Percentiles rank a stretch among this genome's conserved stretches.
Conservation (phyloP, 305 asterid genomes). For the Fraxinus sp. region DNA sequence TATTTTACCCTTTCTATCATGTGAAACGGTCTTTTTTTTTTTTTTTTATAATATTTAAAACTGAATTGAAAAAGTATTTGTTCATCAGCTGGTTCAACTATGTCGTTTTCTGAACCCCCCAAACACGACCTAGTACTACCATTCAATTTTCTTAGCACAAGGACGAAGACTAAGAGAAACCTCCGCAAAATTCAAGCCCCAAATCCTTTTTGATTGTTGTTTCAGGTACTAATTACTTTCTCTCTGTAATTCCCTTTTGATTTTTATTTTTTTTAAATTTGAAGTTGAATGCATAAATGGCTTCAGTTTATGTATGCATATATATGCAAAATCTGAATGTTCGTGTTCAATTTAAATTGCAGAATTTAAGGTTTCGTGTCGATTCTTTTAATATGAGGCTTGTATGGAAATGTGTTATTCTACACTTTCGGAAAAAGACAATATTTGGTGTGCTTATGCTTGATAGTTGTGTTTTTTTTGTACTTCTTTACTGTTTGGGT, state of each 20-base stretch:
- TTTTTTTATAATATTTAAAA: not conserved
- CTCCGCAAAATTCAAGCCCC: not conserved
- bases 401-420: not conserved
- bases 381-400: not conserved
- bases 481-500: not conserved
- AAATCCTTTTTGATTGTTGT: not conserved
- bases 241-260: not conserved
- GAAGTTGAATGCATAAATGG: not conserved
- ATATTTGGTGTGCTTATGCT: not conserved
- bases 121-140: not conserved
- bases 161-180: not conserved
- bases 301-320: not conserved
- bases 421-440: not conserved
- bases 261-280: not conserved
- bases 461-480: not conserved
- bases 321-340: not conserved
- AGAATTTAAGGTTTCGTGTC: not conserved
- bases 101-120: not conserved
- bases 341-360: not conserved
- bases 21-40: too few species aligned
- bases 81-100: not conserved
- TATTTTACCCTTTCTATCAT: not conserved
- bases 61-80: not conserved
- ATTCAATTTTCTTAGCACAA: not conserved
- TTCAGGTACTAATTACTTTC: not conserved